Percentiles rank a stretch among this genome's conserved stretches.
phyloP scores from a whole-genome alignment of 164 flowering plant genomes.

The Liriodendron chinense region DNA sequence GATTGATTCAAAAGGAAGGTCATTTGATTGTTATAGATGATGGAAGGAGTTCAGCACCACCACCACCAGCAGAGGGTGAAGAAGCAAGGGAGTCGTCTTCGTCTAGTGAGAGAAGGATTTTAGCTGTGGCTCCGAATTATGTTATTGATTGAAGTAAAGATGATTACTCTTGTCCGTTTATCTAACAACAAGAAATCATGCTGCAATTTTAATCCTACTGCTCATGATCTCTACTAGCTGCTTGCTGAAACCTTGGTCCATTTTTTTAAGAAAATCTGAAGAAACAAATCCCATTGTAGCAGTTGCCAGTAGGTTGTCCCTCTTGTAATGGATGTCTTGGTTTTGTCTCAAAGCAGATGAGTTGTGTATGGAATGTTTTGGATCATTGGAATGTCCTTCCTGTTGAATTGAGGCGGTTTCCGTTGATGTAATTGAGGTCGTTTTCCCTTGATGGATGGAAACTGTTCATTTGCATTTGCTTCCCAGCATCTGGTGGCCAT shows the following conservation, averaged over 20 bases:
- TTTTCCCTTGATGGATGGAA: no score
- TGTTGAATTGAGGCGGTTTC: no score
- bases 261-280: not conserved
- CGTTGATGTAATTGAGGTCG: no score
- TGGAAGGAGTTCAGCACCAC: slow-evolving; percentile 31
- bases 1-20: slow-evolving; percentile 85
- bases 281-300: no score
- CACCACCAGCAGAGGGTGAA: slow-evolving; percentile 40
- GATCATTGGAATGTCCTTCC: no score
- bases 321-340: no score
- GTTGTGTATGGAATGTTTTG: no score
- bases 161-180: not conserved
- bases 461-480: no score
- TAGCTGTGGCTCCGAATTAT: slow-evolving; percentile 92
- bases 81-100: slow-evolving; percentile 33
- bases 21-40: slow-evolving; percentile 79
- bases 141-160: slow-evolving; percentile 48
- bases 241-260: not conserved
- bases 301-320: no score
- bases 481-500: no score
- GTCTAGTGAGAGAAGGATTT: slow-evolving; percentile 68
- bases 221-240: not conserved
- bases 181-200: not conserved
- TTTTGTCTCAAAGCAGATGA: no score
- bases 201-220: not conserved